A percentile compares a stretch with the other conserved stretches of the same genome.
Conservation (phyloP, 768 basidiomycete species). For the Phanerodontia chrysosporium region DNA sequence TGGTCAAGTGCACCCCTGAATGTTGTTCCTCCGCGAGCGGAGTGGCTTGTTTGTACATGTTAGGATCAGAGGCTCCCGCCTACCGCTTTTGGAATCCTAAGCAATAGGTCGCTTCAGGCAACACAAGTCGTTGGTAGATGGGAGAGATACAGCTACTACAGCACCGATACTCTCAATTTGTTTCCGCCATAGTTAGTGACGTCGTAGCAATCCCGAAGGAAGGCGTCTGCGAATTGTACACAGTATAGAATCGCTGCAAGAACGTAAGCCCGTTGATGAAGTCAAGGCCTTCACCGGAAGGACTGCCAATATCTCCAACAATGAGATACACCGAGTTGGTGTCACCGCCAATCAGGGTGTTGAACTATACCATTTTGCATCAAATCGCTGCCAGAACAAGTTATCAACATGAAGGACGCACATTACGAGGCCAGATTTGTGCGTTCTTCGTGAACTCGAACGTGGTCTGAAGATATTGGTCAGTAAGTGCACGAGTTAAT, state of each 20-base stretch:
- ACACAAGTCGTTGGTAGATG: too few species aligned
- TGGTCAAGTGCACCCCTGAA: too few species aligned
- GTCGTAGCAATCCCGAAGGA: conserved; percentile 33
- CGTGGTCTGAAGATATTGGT: conserved; percentile 18
- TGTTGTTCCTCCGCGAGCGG: too few species aligned
- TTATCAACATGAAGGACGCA: conserved; percentile 36
- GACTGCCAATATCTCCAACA: not conserved
- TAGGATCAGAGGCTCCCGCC: too few species aligned
- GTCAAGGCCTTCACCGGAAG: conserved; percentile 4
- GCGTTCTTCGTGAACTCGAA: conserved; percentile 55
- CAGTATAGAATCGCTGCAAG: conserved; percentile 8
- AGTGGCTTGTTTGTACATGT: too few species aligned
- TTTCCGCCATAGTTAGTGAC: conserved; percentile 23
- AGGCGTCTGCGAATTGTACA: conserved; percentile 21
- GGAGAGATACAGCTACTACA: too few species aligned
- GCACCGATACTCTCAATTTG: conserved; percentile 27
- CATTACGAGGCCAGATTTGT: conserved; percentile 63
- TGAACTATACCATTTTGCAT: not conserved
- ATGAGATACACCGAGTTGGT: conserved; percentile 11
- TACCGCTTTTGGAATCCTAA: too few species aligned
- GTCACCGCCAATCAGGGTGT: conserved; percentile 2
- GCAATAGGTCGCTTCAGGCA: too few species aligned
- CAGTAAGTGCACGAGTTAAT: not conserved
- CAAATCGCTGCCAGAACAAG: conserved; percentile 8
- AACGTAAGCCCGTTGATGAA: conserved; percentile 6